Evolutionary conservation across 2,329 filamentous ascomycete species (phyloP).

Genomic region (Cytospora piceicola): DNA sequence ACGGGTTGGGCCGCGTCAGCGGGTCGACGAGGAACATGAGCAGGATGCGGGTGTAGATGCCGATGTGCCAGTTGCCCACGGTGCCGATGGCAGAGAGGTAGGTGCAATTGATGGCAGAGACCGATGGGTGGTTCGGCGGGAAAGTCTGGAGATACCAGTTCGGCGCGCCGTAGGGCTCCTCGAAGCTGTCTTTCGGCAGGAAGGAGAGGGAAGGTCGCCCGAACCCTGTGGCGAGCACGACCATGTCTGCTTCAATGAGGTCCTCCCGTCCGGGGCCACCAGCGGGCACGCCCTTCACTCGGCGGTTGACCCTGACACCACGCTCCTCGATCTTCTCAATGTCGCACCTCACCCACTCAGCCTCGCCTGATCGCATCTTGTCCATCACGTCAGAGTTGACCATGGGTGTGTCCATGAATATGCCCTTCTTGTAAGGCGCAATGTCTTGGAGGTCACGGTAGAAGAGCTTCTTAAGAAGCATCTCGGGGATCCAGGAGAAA

Average conservation of each 20-base stretch:
- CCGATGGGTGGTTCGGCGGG: conserved; percentile 71
- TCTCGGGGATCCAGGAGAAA: conserved; percentile 78
- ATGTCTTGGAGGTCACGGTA: conserved; percentile 80
- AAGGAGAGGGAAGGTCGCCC: conserved; percentile 74
- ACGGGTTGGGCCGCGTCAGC: conserved; percentile 69
- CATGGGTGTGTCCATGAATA: conserved; percentile 88
- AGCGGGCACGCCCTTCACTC: conserved; percentile 72
- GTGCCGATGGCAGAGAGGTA: conserved; percentile 81
- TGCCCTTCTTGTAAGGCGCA: conserved; percentile 68
- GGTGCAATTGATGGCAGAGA: conserved; percentile 82
- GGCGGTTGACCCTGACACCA: conserved; percentile 72
- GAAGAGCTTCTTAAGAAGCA: conserved; percentile 75
- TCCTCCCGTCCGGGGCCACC: conserved; percentile 72
- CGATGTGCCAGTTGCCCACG: conserved; percentile 87
- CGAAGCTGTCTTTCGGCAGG: conserved; percentile 73
- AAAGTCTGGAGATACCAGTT: conserved; percentile 92
- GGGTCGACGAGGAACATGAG: conserved; percentile 87
- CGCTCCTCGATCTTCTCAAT: conserved; percentile 67
- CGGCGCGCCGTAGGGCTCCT: conserved; percentile 74
- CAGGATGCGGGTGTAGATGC: conserved; percentile 83
- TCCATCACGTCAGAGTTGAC: conserved; percentile 82
- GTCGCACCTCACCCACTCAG: conserved; percentile 81
- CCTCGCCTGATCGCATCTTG: conserved; percentile 71
- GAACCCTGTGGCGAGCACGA: conserved; percentile 84
- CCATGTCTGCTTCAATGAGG: conserved; percentile 72